Evolutionary conservation across 768 basidiomycete species (phyloP).

Genomic region (Auricularia heimuer): DNA sequence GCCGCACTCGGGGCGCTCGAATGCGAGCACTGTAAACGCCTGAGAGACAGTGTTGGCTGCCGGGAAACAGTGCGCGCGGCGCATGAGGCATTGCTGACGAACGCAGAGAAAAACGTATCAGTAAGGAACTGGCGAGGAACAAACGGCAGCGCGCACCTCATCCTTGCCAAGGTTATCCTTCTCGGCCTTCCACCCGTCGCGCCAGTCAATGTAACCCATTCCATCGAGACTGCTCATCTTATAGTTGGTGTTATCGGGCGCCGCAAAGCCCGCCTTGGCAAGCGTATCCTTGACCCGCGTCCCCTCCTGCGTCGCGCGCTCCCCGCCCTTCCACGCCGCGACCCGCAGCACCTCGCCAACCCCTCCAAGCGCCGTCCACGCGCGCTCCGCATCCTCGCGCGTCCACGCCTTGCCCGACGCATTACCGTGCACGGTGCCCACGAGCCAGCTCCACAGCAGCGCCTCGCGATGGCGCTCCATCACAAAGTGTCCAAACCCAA

Average conservation of each 20-base stretch:
- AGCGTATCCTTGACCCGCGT: background rate
- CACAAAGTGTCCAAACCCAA: slow-evolving; percentile 23
- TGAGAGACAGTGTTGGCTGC: slow-evolving; percentile 13
- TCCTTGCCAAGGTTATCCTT: background rate
- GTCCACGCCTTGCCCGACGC: slow-evolving; percentile 10
- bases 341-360: slow-evolving; percentile 7
- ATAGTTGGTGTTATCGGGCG: background rate
- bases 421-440: slow-evolving; percentile 21
- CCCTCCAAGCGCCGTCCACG: slow-evolving; percentile 26
- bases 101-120: background rate
- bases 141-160: background rate
- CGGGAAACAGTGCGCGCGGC: slow-evolving; percentile 14
- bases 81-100: background rate
- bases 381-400: slow-evolving; percentile 7
- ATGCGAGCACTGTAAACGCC: slow-evolving; percentile 25
- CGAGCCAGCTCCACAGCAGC: slow-evolving; percentile 29
- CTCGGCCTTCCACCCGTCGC: background rate
- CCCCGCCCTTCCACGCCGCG: background rate
- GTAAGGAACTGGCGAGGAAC: background rate
- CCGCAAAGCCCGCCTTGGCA: background rate
- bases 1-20: slow-evolving; percentile 23
- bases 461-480: slow-evolving; percentile 28
- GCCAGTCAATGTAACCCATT: background rate
- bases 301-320: background rate
- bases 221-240: background rate